A percentile compares a stretch with the other conserved stretches of the same genome.
These are phyloP conservation scores for Talaromyces sp. DNA, from an alignment of 2,329 filamentous ascomycete genomes.

Conservation along the genomic window DNA sequence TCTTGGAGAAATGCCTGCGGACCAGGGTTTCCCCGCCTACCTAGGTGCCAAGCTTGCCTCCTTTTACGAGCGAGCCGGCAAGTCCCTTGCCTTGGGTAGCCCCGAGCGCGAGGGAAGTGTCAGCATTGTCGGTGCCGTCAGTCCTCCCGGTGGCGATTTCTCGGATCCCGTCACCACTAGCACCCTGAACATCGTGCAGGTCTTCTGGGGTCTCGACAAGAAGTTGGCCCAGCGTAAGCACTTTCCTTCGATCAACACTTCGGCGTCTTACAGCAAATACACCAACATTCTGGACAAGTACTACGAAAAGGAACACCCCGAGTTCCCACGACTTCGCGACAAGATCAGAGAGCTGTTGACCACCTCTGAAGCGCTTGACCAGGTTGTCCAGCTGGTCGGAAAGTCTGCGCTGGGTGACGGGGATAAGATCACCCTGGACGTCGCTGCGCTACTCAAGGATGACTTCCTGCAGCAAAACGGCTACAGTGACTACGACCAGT, in stretches of 20 bases:
- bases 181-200: constrained; percentile 94
- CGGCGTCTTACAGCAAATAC: constrained; percentile 95
- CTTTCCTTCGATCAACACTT: constrained; percentile 97
- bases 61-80: constrained; percentile 98
- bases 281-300: constrained; percentile 80
- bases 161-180: constrained; percentile 93
- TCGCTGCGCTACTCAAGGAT: constrained; percentile 89
- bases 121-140: constrained; percentile 96
- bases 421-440: constrained; percentile 96
- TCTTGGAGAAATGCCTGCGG: constrained; percentile 98
- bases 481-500: constrained; percentile 98
- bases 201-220: constrained; percentile 99
- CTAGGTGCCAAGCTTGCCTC: constrained; percentile 93
- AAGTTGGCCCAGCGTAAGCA: constrained; percentile 98
- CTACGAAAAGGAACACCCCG: constrained; percentile 89
- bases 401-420: constrained; percentile 93
- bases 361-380: constrained; percentile 94
- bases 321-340: constrained; percentile 89
- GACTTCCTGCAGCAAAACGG: constrained; percentile 99
- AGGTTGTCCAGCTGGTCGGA: constrained; percentile 96
- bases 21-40: constrained; percentile 98
- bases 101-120: constrained; percentile 87
- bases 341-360: constrained; percentile 90
- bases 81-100: constrained; percentile 77
- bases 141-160: constrained; percentile 96